Conservation (phyloP, 106 monocot species). For the Phalaenopsis aphrodite region DNA sequence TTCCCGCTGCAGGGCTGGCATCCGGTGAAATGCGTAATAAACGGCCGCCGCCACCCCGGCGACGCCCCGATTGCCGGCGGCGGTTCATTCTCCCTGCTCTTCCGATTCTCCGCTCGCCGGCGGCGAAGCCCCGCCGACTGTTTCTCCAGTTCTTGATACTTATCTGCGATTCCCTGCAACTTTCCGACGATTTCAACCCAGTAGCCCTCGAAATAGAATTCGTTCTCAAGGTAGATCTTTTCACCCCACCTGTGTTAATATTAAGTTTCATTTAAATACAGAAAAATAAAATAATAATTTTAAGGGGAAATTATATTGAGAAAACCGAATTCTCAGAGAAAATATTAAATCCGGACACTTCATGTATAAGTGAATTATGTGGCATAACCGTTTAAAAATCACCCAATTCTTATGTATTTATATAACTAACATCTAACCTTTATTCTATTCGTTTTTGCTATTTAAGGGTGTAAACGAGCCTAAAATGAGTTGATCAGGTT, state of each 20-base stretch:
- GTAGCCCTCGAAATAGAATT: conserved; percentile 72
- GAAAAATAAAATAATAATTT: too few species aligned
- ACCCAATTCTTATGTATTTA: too few species aligned
- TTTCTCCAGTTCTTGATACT: conserved; percentile 44
- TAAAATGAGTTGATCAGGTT: too few species aligned
- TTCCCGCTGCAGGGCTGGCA: conserved; percentile 84
- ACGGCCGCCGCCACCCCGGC: conserved; percentile 43
- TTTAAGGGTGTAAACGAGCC: too few species aligned
- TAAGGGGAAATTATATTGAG: too few species aligned
- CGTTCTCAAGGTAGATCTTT: conserved; percentile 56
- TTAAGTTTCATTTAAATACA: too few species aligned
- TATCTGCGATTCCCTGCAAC: conserved; percentile 31
- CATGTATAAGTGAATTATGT: too few species aligned
- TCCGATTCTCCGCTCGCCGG: conserved; percentile 50
- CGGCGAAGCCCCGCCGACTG: conserved; percentile 15
- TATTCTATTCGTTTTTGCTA: too few species aligned
- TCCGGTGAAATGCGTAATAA: conserved; percentile 89
- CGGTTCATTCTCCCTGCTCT: conserved; percentile 18
- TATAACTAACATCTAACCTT: too few species aligned
- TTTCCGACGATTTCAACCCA: conserved; percentile 67
- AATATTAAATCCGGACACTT: too few species aligned
- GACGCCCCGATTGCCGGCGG: conserved; percentile 8
- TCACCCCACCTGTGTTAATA: conserved; percentile 30
- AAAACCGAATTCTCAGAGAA: too few species aligned
- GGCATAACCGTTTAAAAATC: too few species aligned